Conservation (phyloP, 2,329 filamentous ascomycete species). For the Fusarium humuli region DNA sequence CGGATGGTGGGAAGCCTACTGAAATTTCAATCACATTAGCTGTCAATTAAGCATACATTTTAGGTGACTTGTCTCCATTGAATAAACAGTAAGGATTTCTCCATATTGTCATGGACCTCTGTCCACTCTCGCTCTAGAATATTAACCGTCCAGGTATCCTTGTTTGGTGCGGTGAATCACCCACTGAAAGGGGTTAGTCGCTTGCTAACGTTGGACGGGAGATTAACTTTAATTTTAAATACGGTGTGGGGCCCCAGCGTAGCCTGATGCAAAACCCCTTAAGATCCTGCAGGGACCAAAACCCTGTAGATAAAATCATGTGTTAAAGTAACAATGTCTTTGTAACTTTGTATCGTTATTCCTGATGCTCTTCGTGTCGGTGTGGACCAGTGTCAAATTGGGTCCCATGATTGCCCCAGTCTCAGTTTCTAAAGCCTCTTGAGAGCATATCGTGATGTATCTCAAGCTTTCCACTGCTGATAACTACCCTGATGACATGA, state of each 20-base stretch:
- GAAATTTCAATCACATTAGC: background rate
- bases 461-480: rapidly evolving
- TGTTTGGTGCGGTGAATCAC: background rate
- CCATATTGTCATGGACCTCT: background rate
- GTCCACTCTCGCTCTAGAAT: background rate
- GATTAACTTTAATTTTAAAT: background rate
- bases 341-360: background rate
- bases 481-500: rapidly evolving
- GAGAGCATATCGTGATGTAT: background rate
- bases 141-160: background rate
- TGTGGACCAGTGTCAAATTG: background rate
- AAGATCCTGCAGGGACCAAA: background rate
- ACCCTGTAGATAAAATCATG: background rate
- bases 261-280: background rate
- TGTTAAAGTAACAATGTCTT: background rate
- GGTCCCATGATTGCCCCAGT: background rate
- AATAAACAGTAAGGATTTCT: background rate
- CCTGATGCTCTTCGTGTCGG: background rate
- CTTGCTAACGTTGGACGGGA: background rate
- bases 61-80: background rate
- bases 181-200: background rate
- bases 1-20: background rate
- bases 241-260: background rate
- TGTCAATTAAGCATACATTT: background rate
- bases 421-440: background rate